Base-by-base conservation (phyloP, 2,329 filamentous ascomycete species). In the Mycosphaerelloides madeirae region DNA sequence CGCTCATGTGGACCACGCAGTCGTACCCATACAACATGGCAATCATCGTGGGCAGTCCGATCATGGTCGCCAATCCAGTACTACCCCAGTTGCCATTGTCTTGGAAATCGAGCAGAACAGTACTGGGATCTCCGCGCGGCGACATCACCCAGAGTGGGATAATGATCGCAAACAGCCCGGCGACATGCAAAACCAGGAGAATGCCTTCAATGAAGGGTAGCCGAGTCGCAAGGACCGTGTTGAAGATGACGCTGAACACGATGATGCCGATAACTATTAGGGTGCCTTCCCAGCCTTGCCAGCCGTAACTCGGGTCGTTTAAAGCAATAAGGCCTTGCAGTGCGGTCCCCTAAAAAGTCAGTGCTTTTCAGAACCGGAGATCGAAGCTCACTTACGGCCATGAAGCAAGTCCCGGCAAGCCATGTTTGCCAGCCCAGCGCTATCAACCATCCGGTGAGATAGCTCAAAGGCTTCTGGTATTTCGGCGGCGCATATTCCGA, bases 101-200 rank as follows among this genome's bases (percentile, higher is more conserved):
- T 15, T 65, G 60, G 49, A 78, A 77, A 1, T 65, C 59, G 3
- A 69, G 68, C 45, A 77, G 75, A 1, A 76, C 69, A 3, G 66
- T 63, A 12, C 65, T 55, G 0, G 69, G 62, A 15, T 65, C 63
- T 31, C 67, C 65, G 7, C 64, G 62, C 1, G 69, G 66, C 0
- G 69, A 67, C 42, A 73, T 61, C 1, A 68, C 63, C 48, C 68
- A 64, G 4, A 77, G 56, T 0, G 71, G 65, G 18, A 77, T 70
- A 9, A 78, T 58, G 43, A 77, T 72, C 0, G 68, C 74, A 45
- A 78, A 74, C 55, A 77, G 73, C 3, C 75, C 75, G 11, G 72
- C 56, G n/a, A 77, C 61, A 44, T 78, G 75, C 3, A 78, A 53
- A 19, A 74, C 65, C 6, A 77, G 59, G 16, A 76, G 65, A 11